These are phyloP conservation scores for Candida stauntonica DNA, from an alignment of 805 yeast species.

Conservation along the genomic window DNA sequence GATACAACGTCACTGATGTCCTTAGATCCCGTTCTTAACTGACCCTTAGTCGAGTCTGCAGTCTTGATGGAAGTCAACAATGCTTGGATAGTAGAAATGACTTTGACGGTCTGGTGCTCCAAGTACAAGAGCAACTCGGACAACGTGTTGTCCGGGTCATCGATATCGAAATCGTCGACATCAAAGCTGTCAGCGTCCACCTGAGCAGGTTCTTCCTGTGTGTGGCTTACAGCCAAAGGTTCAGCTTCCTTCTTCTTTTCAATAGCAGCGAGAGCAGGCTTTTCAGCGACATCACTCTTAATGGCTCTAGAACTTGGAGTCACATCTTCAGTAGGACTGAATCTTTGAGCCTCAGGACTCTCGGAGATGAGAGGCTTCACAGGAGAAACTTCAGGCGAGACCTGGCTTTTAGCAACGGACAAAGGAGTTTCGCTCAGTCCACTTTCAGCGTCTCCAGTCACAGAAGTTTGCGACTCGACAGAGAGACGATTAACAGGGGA, in stretches of 20 bases:
- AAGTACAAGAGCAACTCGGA: slow-evolving; percentile 78
- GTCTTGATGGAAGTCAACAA: slow-evolving; percentile 71
- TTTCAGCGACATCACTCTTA: not conserved
- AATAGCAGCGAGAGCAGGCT: not conserved
- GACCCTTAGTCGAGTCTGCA: slow-evolving; percentile 72
- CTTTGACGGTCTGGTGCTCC: slow-evolving; percentile 92
- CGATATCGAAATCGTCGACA: slow-evolving; percentile 71
- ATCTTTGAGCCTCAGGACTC: too few relatives aligned
- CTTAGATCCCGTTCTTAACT: slow-evolving; percentile 62
- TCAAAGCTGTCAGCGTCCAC: slow-evolving; percentile 44
- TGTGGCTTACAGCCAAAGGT: too few relatives aligned
- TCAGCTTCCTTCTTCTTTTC: not conserved
- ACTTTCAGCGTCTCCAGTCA: too few relatives aligned
- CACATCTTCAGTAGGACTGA: too few relatives aligned
- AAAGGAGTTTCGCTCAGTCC: not conserved
- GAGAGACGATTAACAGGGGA: too few relatives aligned
- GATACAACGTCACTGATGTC: slow-evolving; percentile 77
- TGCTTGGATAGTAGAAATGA: slow-evolving; percentile 83
- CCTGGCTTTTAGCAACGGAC: not conserved
- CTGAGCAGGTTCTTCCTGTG: too few relatives aligned
- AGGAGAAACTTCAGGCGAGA: not conserved
- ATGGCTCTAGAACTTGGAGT: too few relatives aligned
- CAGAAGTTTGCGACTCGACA: too few relatives aligned
- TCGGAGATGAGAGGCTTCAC: not conserved
- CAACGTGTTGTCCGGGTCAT: slow-evolving; percentile 84